Evolutionary conservation across 2,329 filamentous ascomycete species (phyloP).

Genomic region (Magnaporthiopsis poae): DNA sequence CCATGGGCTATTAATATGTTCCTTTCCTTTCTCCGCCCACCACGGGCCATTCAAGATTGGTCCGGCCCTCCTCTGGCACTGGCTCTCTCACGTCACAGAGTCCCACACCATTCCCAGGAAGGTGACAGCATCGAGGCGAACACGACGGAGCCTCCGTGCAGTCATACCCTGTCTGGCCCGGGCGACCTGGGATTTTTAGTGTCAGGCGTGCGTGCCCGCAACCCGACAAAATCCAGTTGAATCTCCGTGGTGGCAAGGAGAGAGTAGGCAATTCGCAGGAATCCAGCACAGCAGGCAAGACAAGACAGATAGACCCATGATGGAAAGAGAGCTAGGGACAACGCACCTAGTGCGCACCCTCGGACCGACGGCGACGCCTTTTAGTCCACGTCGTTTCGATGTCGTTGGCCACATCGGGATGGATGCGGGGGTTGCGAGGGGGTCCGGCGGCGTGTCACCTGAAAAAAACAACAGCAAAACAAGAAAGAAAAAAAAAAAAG

Average conservation of each 20-base stretch:
- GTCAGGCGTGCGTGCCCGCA: background rate
- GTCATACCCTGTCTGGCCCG: background rate
- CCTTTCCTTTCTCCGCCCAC: background rate
- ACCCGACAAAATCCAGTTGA: background rate
- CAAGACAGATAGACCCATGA: background rate
- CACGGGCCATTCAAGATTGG: background rate
- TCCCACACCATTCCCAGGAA: background rate
- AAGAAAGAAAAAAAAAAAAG: background rate
- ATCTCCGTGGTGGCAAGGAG: background rate
- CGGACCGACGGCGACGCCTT: background rate
- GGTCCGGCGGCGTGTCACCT: background rate
- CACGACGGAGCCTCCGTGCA: background rate
- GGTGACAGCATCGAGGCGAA: background rate
- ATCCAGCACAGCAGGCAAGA: background rate
- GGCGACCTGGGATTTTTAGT: background rate
- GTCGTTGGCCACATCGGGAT: background rate
- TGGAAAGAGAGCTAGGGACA: background rate
- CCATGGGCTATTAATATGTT: background rate
- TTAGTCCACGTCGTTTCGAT: background rate
- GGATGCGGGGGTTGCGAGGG: background rate
- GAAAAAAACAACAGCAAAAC: background rate
- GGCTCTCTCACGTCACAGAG: background rate
- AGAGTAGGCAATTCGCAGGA: background rate
- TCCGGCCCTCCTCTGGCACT: background rate
- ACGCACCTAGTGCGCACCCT: background rate